A percentile compares a stretch with the other conserved stretches of the same genome.
phyloP scores from a whole-genome alignment of 108 stramenopile species.

The Pseudonitzschia multiseries region DNA sequence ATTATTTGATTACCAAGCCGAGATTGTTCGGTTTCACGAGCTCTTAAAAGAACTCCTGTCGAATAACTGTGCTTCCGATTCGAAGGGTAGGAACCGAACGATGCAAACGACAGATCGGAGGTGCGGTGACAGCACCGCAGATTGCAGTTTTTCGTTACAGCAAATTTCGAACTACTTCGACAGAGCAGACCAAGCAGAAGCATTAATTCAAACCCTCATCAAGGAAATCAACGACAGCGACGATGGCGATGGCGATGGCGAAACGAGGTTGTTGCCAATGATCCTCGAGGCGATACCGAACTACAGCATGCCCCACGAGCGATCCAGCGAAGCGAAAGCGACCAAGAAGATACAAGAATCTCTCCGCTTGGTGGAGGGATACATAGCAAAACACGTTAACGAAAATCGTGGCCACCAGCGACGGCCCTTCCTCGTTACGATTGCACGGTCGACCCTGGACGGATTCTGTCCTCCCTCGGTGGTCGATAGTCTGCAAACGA shows the following conservation, averaged over 20 bases:
- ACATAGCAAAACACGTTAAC: neutral
- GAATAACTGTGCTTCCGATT: neutral
- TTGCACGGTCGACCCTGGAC: slow-evolving; percentile 53
- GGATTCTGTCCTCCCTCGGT: slow-evolving; percentile 47
- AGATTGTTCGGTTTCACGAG: neutral
- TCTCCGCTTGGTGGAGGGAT: slow-evolving; percentile 12
- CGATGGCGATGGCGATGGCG: neutral
- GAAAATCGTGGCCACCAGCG: neutral
- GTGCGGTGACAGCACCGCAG: neutral
- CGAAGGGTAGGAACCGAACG: neutral
- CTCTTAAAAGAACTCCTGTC: neutral
- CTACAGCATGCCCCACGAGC: slow-evolving; percentile 42
- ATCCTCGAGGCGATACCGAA: slow-evolving; percentile 43
- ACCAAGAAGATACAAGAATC: slow-evolving; percentile 8
- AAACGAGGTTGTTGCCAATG: slow-evolving; percentile 7
- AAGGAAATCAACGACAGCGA: slow-evolving; percentile 5
- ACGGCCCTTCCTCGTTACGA: slow-evolving; percentile 49
- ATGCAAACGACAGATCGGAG: neutral
- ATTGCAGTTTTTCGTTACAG: neutral
- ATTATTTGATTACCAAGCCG: neutral
- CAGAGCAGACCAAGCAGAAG: neutral
- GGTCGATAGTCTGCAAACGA: slow-evolving; percentile 47
- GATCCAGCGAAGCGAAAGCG: neutral
- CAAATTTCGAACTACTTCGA: slow-evolving; percentile 12
- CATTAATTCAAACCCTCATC: neutral